A percentile compares a stretch with the other conserved stretches of the same genome.
These are phyloP conservation scores for Leccinum longicurvipes DNA, from an alignment of 768 basidiomycete species.

Conservation along the genomic window DNA sequence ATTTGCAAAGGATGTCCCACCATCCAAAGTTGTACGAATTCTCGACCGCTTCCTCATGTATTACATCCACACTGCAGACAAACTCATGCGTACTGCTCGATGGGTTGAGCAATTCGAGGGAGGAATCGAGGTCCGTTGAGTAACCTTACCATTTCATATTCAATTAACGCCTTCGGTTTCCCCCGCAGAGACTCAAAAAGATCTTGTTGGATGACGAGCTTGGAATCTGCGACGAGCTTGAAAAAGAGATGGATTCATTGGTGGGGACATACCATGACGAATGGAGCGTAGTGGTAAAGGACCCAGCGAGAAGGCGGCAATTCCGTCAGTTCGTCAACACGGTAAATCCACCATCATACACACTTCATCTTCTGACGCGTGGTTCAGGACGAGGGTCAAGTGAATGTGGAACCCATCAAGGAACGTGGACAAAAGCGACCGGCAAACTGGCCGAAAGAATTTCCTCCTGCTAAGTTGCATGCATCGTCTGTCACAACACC, in stretches of 20 bases:
- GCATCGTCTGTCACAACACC: conserved; percentile 39
- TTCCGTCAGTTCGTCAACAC: conserved; percentile 71
- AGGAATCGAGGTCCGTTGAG: conserved; percentile 51
- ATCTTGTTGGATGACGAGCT: conserved; percentile 69
- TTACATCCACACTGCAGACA: conserved; percentile 73
- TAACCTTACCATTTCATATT: not conserved
- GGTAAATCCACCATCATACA: conserved; percentile 21
- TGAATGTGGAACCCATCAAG: conserved; percentile 38
- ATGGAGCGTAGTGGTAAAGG: conserved; percentile 62
- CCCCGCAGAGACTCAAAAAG: conserved; percentile 52
- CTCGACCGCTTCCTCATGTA: conserved; percentile 64
- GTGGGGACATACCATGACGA: conserved; percentile 66
- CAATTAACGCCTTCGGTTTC: not conserved
- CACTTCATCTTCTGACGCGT: not conserved
- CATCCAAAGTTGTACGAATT: conserved; percentile 55
- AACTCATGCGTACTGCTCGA: conserved; percentile 65
- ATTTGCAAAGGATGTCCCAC: conserved; percentile 65
- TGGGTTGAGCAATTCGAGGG: conserved; percentile 73
- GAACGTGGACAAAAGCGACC: conserved; percentile 65
- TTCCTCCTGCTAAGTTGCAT: conserved; percentile 45
- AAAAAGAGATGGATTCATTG: conserved; percentile 61
- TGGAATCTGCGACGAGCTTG: conserved; percentile 68
- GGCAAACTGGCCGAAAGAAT: conserved; percentile 64
- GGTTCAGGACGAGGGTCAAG: not conserved
- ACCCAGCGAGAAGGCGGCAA: conserved; percentile 44